These are phyloP conservation scores for Mariannaea sp. DNA, from an alignment of 2,329 filamentous ascomycete species.

Conservation along the genomic window DNA sequence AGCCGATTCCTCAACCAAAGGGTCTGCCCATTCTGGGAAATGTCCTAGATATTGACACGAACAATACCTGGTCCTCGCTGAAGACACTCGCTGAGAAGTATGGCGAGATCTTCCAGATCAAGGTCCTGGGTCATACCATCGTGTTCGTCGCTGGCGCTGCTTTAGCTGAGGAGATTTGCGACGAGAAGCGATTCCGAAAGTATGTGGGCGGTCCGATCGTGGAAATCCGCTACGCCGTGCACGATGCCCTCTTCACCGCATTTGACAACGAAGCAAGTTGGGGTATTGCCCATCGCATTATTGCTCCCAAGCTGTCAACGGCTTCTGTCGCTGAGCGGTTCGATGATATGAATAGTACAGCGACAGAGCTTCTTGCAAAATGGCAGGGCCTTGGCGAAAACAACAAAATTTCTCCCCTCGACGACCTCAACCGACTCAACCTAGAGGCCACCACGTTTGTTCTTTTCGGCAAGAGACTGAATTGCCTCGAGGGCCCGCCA, in stretches of 20 bases:
- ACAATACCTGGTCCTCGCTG: conserved; percentile 45
- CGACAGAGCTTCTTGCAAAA: conserved; percentile 53
- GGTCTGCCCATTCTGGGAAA: conserved; percentile 46
- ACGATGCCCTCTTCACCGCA: conserved; percentile 59
- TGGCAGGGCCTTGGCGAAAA: conserved; percentile 50
- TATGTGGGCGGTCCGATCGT: conserved; percentile 58
- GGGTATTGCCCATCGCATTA: conserved; percentile 57
- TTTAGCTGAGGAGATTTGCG: conserved; percentile 56
- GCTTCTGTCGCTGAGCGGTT: conserved; percentile 45
- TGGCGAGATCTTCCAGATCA: conserved; percentile 48
- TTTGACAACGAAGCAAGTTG: conserved; percentile 54
- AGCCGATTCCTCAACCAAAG: conserved; percentile 43
- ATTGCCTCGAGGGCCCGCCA: conserved; percentile 51
- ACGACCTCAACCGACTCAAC: conserved; percentile 58
- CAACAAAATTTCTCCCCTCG: conserved; percentile 51
- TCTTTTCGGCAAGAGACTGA: conserved; percentile 57
- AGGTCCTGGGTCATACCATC: conserved; percentile 41
- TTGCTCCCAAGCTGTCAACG: conserved; percentile 51
- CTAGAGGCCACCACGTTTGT: conserved; percentile 56
- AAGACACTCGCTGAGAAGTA: conserved; percentile 44
- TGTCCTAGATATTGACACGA: conserved; percentile 42
- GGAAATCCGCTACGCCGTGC: conserved; percentile 55
- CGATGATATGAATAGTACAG: conserved; percentile 54
- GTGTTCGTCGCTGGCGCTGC: conserved; percentile 54
- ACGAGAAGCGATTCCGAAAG: conserved; percentile 59